Conservation (phyloP, 2,329 filamentous ascomycete species). For the Fusarium protoensiforme region DNA sequence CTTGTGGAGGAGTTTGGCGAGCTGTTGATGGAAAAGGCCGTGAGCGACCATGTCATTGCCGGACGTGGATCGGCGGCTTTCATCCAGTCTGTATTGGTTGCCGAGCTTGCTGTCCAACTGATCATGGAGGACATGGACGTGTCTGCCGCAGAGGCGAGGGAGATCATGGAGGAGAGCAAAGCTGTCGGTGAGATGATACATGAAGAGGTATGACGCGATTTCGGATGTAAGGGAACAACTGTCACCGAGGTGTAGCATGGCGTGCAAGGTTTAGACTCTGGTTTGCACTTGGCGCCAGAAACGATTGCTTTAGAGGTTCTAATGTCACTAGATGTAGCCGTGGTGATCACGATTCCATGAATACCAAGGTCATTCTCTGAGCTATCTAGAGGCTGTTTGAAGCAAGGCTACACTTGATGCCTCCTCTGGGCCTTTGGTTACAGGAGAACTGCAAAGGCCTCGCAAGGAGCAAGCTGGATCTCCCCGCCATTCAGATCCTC, state of each 20-base stretch:
- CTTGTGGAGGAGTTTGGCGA: slow-evolving; percentile 70
- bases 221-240: neutral
- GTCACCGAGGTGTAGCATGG: neutral
- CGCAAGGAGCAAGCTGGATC: slow-evolving; percentile 50
- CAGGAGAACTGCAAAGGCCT: slow-evolving; percentile 50
- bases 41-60: slow-evolving; percentile 73
- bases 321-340: neutral
- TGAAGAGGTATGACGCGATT: slow-evolving; percentile 58
- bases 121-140: slow-evolving; percentile 68
- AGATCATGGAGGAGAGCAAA: slow-evolving; percentile 74
- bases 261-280: slow-evolving; percentile 8
- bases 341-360: neutral
- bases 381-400: slow-evolving; percentile 19
- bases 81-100: slow-evolving; percentile 80
- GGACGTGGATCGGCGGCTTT: slow-evolving; percentile 74
- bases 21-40: slow-evolving; percentile 69
- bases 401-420: slow-evolving; percentile 35
- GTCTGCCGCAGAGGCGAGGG: slow-evolving; percentile 55
- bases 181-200: slow-evolving; percentile 75
- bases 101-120: slow-evolving; percentile 70
- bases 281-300: neutral
- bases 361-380: neutral
- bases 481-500: slow-evolving; percentile 41
- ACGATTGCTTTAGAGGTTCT: neutral
- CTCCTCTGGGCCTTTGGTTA: slow-evolving; percentile 2